These are phyloP conservation scores for Trichothecium sympodiale DNA, from an alignment of 2,329 filamentous ascomycete genomes.

Conservation along the genomic window DNA sequence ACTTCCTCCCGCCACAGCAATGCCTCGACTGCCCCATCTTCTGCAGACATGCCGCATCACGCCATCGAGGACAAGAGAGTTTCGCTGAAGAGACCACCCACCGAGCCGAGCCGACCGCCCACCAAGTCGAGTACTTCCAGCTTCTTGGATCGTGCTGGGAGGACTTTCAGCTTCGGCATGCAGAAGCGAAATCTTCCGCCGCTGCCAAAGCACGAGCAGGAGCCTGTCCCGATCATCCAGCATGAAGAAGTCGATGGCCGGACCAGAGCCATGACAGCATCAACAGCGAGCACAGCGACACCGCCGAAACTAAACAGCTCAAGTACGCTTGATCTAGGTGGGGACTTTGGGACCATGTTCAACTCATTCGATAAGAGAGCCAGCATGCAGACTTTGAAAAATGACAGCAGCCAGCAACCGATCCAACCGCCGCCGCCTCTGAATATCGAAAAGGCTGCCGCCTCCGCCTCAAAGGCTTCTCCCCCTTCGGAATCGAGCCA, in stretches of 20 bases:
- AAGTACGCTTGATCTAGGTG: conserved; percentile 39
- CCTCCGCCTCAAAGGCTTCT: conserved; percentile 9
- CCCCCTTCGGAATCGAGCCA: conserved; percentile 42
- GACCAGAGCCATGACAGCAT: conserved; percentile 40
- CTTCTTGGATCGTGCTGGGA: conserved; percentile 44
- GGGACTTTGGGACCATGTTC: conserved; percentile 48
- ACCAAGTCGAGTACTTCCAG: conserved; percentile 38
- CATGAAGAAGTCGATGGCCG: conserved; percentile 21
- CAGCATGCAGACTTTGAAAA: conserved; percentile 36
- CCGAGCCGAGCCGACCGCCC: conserved; percentile 22
- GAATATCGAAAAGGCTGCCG: too few relatives aligned
- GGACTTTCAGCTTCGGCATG: conserved; percentile 49
- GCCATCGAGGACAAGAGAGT: conserved; percentile 16
- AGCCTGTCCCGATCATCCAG: conserved; percentile 23
- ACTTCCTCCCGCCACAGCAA: conserved; percentile 52
- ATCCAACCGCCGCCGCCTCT: conserved; percentile 25
- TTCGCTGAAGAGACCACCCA: not conserved
- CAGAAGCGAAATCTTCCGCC: conserved; percentile 32
- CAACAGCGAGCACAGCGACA: conserved; percentile 42
- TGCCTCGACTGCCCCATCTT: conserved; percentile 50
- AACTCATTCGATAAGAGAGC: conserved; percentile 43
- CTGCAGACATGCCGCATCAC: conserved; percentile 26
- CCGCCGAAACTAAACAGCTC: conserved; percentile 35
- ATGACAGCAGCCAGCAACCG: conserved; percentile 21
- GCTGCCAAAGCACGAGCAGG: conserved; percentile 16